Evolutionary conservation across 164 flowering plant species (phyloP), one percentile per base, ranked within the genome.

Genomic region (Macadamia tetraphylla): DNA sequence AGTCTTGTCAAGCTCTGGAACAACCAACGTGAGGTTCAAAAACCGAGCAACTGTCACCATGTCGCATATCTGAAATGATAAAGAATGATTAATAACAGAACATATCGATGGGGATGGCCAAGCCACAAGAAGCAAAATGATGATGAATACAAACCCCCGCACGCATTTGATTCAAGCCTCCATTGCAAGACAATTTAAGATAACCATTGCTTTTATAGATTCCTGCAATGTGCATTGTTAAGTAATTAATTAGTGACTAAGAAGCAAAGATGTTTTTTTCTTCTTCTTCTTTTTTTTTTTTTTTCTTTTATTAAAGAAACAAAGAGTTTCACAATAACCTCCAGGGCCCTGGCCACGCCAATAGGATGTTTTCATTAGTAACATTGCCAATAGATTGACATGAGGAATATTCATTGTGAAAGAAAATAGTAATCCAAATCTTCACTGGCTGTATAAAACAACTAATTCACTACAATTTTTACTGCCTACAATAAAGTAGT

Each of bases 1-100:
- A 8, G 72, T 63, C 58, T 77, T 77, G 63, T 77, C 80, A 60
- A 77, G 63, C 60, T 77, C 80, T 6, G 80, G 80, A 32, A 77
- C 80, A 43, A 77, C 58, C 13, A 77, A 69, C 1, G 80, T 74
- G 60, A 66, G 73, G 60, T 76, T 76, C 43, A 76, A 62, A 63
- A 71, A 44, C 57, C 78, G 64, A 29, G 78, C 75, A 68, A 76
- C 69, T 6, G 73, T 67, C 40, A 76, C 78, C 78, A 76, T 76
- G 61, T 76, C 78, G 68, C 78, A 76, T 42, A 76, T 76, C 78
- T 76, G 78, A 12, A 60, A 1, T 49, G 29, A 56, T 23, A 31
- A 35, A 3, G 30, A 1, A n/a, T 6, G 6, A 30, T 43, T 67
- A 30, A 52, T 1, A 51, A 53, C 57, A 11, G 4, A 4, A 6